Evolutionary conservation across 176 grass and related monocot species (phyloP).

Genomic region (Secale cereale): DNA sequence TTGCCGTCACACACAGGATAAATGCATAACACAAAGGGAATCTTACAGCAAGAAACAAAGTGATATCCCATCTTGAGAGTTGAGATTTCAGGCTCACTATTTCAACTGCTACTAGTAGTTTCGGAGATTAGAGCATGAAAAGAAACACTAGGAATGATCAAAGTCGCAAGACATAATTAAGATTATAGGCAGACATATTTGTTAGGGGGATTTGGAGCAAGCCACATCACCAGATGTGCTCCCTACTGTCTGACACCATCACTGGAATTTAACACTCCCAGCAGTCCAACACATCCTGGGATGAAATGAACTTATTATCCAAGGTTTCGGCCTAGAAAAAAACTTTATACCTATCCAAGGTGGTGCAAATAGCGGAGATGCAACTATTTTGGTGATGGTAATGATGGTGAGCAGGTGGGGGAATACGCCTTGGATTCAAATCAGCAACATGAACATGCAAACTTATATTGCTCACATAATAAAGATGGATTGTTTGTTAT

Average conservation of each 20-base stretch:
- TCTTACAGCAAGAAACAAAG: neutral
- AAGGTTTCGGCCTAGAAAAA: neutral
- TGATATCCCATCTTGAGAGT: too few species aligned
- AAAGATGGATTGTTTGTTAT: neutral
- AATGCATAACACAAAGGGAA: neutral
- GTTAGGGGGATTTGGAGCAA: neutral
- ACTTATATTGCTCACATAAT: neutral
- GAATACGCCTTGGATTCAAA: neutral
- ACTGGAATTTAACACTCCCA: neutral
- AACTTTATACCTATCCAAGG: neutral
- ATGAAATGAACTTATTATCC: neutral
- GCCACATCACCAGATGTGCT: neutral
- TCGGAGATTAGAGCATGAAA: neutral
- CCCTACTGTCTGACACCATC: too few species aligned
- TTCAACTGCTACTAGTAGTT: neutral
- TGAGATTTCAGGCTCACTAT: neutral
- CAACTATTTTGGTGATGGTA: neutral
- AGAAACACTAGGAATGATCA: neutral
- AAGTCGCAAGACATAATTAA: neutral
- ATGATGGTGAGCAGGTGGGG: neutral
- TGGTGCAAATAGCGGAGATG: neutral
- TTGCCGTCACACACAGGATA: neutral
- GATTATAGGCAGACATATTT: too few species aligned
- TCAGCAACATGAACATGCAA: neutral
- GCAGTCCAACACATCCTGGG: neutral